These are phyloP conservation scores for Metahyphopichia silvanorum DNA, from an alignment of 805 yeast species.

Conservation along the genomic window DNA sequence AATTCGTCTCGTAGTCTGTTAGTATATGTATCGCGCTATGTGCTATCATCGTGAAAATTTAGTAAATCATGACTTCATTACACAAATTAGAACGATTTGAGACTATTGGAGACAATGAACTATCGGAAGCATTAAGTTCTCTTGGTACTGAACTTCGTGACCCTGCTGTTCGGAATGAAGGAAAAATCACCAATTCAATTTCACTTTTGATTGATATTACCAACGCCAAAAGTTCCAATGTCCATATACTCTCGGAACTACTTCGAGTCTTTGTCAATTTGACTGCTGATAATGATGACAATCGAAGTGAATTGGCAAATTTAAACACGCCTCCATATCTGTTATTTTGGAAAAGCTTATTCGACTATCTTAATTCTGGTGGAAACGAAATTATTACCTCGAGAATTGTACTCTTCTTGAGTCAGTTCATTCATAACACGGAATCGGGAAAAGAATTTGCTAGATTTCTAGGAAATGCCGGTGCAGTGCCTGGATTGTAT, in stretches of 20 bases:
- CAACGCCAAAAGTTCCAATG: slow-evolving; percentile 1
- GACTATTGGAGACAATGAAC: neutral
- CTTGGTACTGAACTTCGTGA: slow-evolving; percentile 20
- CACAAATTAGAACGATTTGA: too few relatives aligned
- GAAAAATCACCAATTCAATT: slow-evolving; percentile 6
- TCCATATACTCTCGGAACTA: slow-evolving; percentile 11
- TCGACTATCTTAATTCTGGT: too few relatives aligned
- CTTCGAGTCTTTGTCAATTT: slow-evolving; percentile 32
- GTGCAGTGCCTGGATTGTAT: slow-evolving; percentile 3
- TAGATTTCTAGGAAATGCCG: slow-evolving; percentile 9
- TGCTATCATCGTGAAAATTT: too few relatives aligned
- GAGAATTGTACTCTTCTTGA: slow-evolving; percentile 20
- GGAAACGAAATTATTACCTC: slow-evolving; percentile 4
- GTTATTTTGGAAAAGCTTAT: slow-evolving; percentile 24
- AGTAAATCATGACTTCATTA: too few relatives aligned
- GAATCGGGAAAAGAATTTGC: slow-evolving; percentile 12
- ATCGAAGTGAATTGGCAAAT: slow-evolving; percentile 11
- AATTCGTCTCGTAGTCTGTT: too few relatives aligned
- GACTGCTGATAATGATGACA: slow-evolving; percentile 30
- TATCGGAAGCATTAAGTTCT: slow-evolving; percentile 4
- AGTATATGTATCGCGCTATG: too few relatives aligned
- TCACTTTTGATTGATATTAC: slow-evolving; percentile 4
- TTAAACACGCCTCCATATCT: too few relatives aligned
- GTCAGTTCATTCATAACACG: slow-evolving; percentile 30
- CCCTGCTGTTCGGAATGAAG: slow-evolving; percentile 2